Evolutionary conservation across 345 rosid genomes (phyloP), one percentile per base, ranked within the genome.

Genomic region (Eutrema japonicum): DNA sequence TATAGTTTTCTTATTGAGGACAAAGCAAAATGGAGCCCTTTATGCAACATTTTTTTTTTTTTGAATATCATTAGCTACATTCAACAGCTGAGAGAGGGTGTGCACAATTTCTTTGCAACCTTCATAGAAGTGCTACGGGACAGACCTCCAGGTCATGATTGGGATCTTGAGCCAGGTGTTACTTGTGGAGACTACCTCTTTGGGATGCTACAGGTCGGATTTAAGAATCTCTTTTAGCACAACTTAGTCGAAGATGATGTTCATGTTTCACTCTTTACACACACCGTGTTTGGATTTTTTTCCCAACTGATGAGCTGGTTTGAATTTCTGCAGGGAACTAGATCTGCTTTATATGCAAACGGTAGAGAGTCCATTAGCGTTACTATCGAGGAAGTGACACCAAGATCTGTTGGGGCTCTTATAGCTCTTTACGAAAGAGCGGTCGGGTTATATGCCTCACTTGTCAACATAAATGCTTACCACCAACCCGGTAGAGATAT

Each of bases 121-220:
- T 95, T 95, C 82, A 90, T 95, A 81, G 99, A 95, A 85, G 99
- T 95, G 16, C 79, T 92, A 62, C 89, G 92, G 30, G 96, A 92
- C 78, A 87, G 99, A 75, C 96, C 92, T 65, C 99, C 96, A n/a
- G 99, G 99, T 81, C 99, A 90, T 81, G 99, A 95, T 78, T 95
- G 99, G 99, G 97, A 95, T 75, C 96, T 95, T 68, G 99, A 95
- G 83, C 99, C 97, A 72, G 99, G 97, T 75, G 99, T 95, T 71
- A 92, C 99, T 51, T 95, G 97, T 74, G 99, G 99, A 60, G 99
- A 95, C 75, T 92, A 95, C 83, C 82, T 95, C 63, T 95, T 95
- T 79, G 99, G 99, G 67, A 92, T 95, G 99, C 83, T 95, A 46
- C 97, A 95, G 97, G 99, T 92, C 66, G 68, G 77, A 68, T 54